These are phyloP conservation scores for Alternaria angustiovoidea DNA, from an alignment of 2,329 filamentous ascomycete genomes.

Conservation along the genomic window DNA sequence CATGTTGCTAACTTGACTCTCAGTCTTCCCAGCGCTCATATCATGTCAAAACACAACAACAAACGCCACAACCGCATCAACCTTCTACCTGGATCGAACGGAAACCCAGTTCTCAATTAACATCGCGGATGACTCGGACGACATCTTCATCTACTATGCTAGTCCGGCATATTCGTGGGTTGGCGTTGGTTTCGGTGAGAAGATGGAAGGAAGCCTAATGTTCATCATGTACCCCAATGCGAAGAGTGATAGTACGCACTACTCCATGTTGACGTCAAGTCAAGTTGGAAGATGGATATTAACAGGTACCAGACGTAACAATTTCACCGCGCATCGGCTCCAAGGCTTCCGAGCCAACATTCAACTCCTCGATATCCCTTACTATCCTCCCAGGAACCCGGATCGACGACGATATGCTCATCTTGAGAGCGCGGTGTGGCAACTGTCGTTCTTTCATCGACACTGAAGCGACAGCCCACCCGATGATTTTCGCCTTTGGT, in stretches of 20 bases:
- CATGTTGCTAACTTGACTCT: not conserved
- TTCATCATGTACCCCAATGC: conserved; percentile 54
- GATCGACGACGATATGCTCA: conserved; percentile 48
- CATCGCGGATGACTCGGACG: conserved; percentile 42
- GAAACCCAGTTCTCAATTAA: conserved; percentile 49
- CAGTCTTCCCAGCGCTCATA: conserved; percentile 28
- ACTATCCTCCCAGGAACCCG: conserved; percentile 40
- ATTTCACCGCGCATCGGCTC: conserved; percentile 49
- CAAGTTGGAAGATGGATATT: not conserved
- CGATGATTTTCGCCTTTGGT: conserved; percentile 56
- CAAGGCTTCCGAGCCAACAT: conserved; percentile 48
- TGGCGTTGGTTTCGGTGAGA: conserved; percentile 54
- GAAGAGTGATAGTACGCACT: conserved; percentile 42
- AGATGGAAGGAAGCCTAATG: conserved; percentile 56
- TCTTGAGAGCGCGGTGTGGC: conserved; percentile 49
- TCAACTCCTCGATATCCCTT: conserved; percentile 37
- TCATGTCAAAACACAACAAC: conserved; percentile 25
- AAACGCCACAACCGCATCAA: conserved; percentile 36
- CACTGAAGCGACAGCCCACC: conserved; percentile 38
- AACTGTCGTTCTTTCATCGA: conserved; percentile 52
- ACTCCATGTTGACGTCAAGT: not conserved
- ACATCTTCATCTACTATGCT: conserved; percentile 47
- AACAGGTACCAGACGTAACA: conserved; percentile 41
- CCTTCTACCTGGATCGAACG: conserved; percentile 41
- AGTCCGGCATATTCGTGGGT: conserved; percentile 55